Percentiles rank a stretch among this genome's conserved stretches.
phyloP scores from a whole-genome alignment of 2,329 filamentous ascomycete genomes.

The Colletotrichum coccodes region DNA sequence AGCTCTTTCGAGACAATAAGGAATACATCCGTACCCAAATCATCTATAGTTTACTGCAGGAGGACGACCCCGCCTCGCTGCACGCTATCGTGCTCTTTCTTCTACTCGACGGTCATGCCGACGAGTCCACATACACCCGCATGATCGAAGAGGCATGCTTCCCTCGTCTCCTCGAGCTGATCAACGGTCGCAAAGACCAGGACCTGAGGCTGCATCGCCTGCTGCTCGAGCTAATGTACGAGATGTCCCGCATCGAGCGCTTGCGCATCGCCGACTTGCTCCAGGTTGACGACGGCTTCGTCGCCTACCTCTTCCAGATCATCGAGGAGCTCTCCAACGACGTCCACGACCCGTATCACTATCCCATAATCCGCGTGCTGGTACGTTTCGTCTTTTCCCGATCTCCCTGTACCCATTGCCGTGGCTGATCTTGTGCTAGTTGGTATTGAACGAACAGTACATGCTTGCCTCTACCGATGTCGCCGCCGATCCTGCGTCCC shows the following conservation, averaged over 20 bases:
- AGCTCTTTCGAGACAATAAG: conserved; percentile 77
- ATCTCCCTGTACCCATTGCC: conserved; percentile 30
- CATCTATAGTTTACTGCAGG: conserved; percentile 88
- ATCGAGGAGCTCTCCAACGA: conserved; percentile 91
- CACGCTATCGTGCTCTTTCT: conserved; percentile 87
- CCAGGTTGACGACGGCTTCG: conserved; percentile 83
- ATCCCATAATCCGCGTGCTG: conserved; percentile 91
- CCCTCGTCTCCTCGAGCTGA: conserved; percentile 82
- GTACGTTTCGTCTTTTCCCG: conserved; percentile 58
- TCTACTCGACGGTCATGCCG: conserved; percentile 83
- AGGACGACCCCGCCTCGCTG: conserved; percentile 84
- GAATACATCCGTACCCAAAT: conserved; percentile 94
- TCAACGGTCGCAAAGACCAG: conserved; percentile 72
- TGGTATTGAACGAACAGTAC: conserved; percentile 98
- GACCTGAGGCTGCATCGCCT: conserved; percentile 81
- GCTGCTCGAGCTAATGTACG: conserved; percentile 89
- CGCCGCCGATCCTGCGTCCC: conserved; percentile 50
- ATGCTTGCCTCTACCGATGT: conserved; percentile 79
- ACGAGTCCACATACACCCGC: conserved; percentile 82
- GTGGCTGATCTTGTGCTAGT: conserved; percentile 57
- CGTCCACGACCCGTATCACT: conserved; percentile 92
- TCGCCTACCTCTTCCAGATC: conserved; percentile 84
- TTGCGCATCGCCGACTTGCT: conserved; percentile 80
- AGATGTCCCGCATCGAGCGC: conserved; percentile 93
- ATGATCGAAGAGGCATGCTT: conserved; percentile 92